These are phyloP conservation scores for Pestalotiopsis sp. DNA, from an alignment of 2,329 filamentous ascomycete genomes.

Conservation along the genomic window DNA sequence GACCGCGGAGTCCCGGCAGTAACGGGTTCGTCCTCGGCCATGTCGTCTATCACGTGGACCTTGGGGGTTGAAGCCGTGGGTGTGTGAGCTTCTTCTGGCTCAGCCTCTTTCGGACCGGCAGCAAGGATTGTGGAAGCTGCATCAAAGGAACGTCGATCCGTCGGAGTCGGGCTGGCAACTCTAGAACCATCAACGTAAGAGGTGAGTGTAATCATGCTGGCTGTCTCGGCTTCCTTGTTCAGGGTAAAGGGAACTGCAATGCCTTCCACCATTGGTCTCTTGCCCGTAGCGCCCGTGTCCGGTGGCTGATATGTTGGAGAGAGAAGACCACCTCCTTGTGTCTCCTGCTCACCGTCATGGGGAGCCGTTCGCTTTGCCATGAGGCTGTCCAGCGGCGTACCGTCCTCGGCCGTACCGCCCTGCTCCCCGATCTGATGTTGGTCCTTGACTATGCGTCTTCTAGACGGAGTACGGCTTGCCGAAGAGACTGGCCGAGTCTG, in stretches of 20 bases:
- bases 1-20: conserved; percentile 17
- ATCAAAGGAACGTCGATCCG: conserved; percentile 14
- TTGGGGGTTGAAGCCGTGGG: conserved; percentile 12
- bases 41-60: conserved; percentile 18
- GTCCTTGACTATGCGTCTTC: conserved; percentile 51
- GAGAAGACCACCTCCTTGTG: conserved; percentile 42
- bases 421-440: conserved; percentile 48
- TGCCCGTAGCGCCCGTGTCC: conserved; percentile 57
- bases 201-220: conserved; percentile 70
- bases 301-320: conserved; percentile 46
- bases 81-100: conserved; percentile 15
- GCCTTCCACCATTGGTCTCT: conserved; percentile 68
- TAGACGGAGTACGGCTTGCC: conserved; percentile 42
- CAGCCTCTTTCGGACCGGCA: conserved; percentile 16
- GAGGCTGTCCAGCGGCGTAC: conserved; percentile 46
- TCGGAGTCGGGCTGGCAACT: conserved; percentile 33
- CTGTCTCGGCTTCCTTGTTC: conserved; percentile 63
- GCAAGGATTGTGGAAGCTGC: conserved; percentile 25
- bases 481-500: conserved; percentile 18
- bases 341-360: conserved; percentile 29
- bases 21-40: conserved; percentile 18
- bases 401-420: conserved; percentile 33
- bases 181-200: conserved; percentile 40
- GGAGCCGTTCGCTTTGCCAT: conserved; percentile 44
- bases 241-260: conserved; percentile 76